Percentiles rank a stretch among this genome's conserved stretches.
Evolutionary conservation across 371 early-diverging fungal species (phyloP).

Genomic region (Lichtheimia ramosa): DNA sequence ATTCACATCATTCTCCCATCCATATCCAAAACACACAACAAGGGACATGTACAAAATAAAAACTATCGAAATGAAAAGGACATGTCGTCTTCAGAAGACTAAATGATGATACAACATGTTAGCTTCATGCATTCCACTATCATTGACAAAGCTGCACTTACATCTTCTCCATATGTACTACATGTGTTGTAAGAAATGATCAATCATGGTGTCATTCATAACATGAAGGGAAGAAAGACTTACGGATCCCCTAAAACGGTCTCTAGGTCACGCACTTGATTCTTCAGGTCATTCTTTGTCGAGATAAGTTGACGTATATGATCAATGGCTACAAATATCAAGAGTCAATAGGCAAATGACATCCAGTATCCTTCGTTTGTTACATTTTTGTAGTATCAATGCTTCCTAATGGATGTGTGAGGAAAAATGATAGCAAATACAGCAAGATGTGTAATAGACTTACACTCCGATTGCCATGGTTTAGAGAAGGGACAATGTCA

Average conservation of each 20-base stretch:
- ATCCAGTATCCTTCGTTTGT: not conserved
- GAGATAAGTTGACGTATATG: slow-evolving; percentile 31
- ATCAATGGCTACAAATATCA: slow-evolving; percentile 23
- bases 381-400: slow-evolving; percentile 62
- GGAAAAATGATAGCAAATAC: not conserved
- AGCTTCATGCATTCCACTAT: not conserved
- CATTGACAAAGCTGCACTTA: slow-evolving; percentile 13
- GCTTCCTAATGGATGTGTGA: slow-evolving; percentile 20
- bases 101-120: not conserved
- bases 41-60: too few species aligned
- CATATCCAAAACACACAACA: too few species aligned
- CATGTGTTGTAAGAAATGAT: not conserved
- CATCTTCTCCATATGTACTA: slow-evolving; percentile 41
- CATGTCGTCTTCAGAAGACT: slow-evolving; percentile 43
- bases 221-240: slow-evolving; percentile 5
- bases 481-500: slow-evolving; percentile 78
- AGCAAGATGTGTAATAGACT: slow-evolving; percentile 6
- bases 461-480: slow-evolving; percentile 57
- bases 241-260: slow-evolving; percentile 31
- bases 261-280: slow-evolving; percentile 30
- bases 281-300: slow-evolving; percentile 35
- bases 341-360: not conserved
- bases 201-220: not conserved
- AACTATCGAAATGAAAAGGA: slow-evolving; percentile 16
- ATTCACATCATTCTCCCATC: too few species aligned